Evolutionary conservation across 2,329 filamentous ascomycete genomes (phyloP).

Genomic region (Cladophialophora yegresii): DNA sequence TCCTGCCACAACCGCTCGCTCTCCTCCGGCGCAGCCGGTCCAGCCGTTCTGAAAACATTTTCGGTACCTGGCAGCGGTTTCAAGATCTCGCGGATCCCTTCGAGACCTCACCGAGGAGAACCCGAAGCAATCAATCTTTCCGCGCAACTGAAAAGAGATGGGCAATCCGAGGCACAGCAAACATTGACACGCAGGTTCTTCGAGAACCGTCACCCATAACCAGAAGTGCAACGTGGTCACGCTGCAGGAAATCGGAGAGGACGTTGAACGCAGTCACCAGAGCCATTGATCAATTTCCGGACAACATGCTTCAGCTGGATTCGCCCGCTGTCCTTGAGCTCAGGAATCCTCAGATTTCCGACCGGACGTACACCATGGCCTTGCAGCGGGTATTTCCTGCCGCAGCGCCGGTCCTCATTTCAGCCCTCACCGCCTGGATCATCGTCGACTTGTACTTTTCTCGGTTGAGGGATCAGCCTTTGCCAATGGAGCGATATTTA

Average conservation of each 20-base stretch:
- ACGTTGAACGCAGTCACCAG: conserved; percentile 23
- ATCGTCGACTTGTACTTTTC: conserved; percentile 31
- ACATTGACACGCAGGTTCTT: background rate
- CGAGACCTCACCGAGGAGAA: conserved; percentile 14
- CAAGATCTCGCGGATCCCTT: conserved; percentile 24
- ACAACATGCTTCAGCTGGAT: conserved; percentile 24
- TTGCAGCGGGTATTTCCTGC: conserved; percentile 30
- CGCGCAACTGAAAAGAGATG: conserved; percentile 3
- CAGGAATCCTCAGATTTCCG: conserved; percentile 14
- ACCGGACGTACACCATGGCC: conserved; percentile 21
- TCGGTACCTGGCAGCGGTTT: conserved; percentile 2
- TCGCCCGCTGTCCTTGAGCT: conserved; percentile 22
- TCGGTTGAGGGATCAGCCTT: conserved; percentile 9
- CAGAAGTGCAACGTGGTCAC: conserved; percentile 22
- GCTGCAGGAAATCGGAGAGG: conserved; percentile 20
- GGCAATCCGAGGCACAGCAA: background rate
- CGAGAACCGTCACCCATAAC: conserved; percentile 12
- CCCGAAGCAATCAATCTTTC: conserved; percentile 10
- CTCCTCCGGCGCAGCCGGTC: conserved; percentile 13
- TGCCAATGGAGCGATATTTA: conserved; percentile 10
- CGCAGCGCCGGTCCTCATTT: conserved; percentile 17
- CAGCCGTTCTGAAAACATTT: conserved; percentile 9
- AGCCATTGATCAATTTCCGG: conserved; percentile 28
- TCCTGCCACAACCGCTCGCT: conserved; percentile 17
- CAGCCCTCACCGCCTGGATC: conserved; percentile 32